Percentiles rank a stretch among this genome's conserved stretches.
Conservation (phyloP, 2,329 filamentous ascomycete species). For the Trichoderma oligosporum region DNA sequence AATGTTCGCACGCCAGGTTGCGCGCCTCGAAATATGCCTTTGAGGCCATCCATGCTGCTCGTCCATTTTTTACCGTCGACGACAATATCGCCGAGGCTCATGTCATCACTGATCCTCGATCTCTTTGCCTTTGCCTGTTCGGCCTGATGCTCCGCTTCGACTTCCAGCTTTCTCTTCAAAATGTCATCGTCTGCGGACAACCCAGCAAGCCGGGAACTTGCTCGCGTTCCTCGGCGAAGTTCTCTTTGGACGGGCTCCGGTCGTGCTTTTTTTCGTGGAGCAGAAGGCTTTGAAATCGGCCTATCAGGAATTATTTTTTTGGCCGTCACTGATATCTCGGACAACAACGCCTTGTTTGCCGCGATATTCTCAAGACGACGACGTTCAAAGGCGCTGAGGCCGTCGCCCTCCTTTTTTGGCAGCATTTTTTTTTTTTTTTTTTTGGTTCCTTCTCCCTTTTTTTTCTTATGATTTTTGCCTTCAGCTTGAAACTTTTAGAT, state of each 20-base stretch:
- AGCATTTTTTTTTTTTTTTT: constrained; percentile 47
- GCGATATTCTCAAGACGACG: constrained; percentile 82
- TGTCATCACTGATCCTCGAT: constrained; percentile 49
- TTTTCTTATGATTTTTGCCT: not conserved
- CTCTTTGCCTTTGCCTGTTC: constrained; percentile 55
- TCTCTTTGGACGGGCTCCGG: constrained; percentile 47
- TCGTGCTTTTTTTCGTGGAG: constrained; percentile 31
- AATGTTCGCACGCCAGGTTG: constrained; percentile 83
- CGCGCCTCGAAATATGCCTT: constrained; percentile 58
- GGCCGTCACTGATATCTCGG: constrained; percentile 69
- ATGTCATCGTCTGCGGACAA: constrained; percentile 46
- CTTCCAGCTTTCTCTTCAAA: constrained; percentile 48
- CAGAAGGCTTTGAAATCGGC: constrained; percentile 42
- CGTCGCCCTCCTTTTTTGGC: constrained; percentile 40
- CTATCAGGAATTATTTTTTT: constrained; percentile 62
- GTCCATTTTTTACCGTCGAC: constrained; percentile 78
- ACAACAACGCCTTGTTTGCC: constrained; percentile 75
- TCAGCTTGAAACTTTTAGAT: not conserved
- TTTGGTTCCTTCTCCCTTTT: not conserved
- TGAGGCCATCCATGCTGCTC: constrained; percentile 62
- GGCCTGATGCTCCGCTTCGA: constrained; percentile 44
- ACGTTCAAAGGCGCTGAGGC: constrained; percentile 79
- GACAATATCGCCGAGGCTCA: constrained; percentile 72
- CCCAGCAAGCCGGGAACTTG: constrained; percentile 57
- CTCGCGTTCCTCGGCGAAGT: constrained; percentile 47